These are phyloP conservation scores for Brettanomyces anomalus DNA, from an alignment of 805 yeast genomes.

Conservation along the genomic window DNA sequence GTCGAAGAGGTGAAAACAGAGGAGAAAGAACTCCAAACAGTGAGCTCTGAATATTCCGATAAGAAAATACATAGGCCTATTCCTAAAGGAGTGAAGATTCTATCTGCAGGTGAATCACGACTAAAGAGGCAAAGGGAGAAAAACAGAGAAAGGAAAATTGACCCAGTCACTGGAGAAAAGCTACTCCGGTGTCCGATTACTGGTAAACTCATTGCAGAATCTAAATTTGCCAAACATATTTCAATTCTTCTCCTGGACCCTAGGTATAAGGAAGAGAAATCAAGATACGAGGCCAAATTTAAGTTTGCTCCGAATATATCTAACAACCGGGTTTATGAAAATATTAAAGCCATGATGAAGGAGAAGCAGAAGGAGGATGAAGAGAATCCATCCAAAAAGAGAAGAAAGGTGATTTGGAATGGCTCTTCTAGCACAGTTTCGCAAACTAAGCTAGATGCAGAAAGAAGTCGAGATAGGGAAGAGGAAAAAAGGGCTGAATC, in stretches of 20 bases:
- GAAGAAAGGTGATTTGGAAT: conserved; percentile 26
- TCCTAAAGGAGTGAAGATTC: conserved; percentile 34
- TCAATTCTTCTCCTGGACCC: conserved; percentile 69
- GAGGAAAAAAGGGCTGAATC: conserved; percentile 18
- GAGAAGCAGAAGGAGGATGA: conserved; percentile 8
- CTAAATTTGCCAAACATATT: conserved; percentile 63
- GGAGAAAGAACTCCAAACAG: conserved; percentile 1
- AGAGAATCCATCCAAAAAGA: conserved; percentile 12
- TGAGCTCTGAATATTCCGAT: background rate
- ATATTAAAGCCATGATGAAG: conserved; percentile 37
- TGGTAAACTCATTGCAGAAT: conserved; percentile 58
- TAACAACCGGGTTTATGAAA: conserved; percentile 48
- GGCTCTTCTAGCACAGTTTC: conserved; percentile 23
- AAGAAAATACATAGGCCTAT: background rate
- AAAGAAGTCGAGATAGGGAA: conserved; percentile 11
- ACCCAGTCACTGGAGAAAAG: conserved; percentile 16
- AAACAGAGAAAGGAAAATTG: conserved; percentile 5
- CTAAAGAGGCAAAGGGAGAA: conserved; percentile 22
- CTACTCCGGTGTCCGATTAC: conserved; percentile 74
- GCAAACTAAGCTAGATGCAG: conserved; percentile 13
- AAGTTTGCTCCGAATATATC: conserved; percentile 22
- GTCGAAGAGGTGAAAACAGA: conserved; percentile 8
- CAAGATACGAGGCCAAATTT: conserved; percentile 49
- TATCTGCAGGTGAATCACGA: conserved; percentile 66
- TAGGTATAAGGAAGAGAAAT: conserved; percentile 59